phyloP scores from a whole-genome alignment of 768 basidiomycete genomes.

The Ramaria sp. region DNA sequence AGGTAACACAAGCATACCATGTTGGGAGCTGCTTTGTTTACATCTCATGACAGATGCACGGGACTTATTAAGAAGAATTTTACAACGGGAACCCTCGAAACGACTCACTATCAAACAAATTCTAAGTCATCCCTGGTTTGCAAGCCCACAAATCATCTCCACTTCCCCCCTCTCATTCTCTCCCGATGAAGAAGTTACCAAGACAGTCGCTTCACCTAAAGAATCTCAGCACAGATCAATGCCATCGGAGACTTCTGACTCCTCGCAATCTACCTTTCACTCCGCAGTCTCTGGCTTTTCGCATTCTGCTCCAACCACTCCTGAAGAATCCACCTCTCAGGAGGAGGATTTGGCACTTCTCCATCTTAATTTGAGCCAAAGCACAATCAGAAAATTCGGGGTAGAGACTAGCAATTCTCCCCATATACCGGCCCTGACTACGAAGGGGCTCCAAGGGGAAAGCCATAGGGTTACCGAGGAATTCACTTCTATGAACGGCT shows the following conservation, averaged over 20 bases:
- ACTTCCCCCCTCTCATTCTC: not conserved
- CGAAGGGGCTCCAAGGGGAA: not conserved
- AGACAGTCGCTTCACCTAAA: constrained; percentile 2
- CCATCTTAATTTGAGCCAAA: constrained; percentile 9
- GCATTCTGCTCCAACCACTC: constrained; percentile 19
- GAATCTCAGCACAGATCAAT: not conserved
- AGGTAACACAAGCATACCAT: constrained; percentile 34
- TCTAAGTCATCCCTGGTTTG: constrained; percentile 82
- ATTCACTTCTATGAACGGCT: not conserved
- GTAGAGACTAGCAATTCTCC: not conserved
- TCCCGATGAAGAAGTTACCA: not conserved
- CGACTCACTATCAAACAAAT: constrained; percentile 79
- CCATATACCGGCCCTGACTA: not conserved
- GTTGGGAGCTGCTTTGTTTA: not conserved
- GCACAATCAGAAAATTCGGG: constrained; percentile 1
- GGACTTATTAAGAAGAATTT: constrained; percentile 65
- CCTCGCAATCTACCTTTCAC: constrained; percentile 12
- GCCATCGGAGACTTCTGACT: constrained; percentile 12
- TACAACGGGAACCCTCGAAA: constrained; percentile 64
- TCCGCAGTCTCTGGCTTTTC: constrained; percentile 13
- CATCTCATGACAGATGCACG: constrained; percentile 54
- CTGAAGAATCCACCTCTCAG: constrained; percentile 18
- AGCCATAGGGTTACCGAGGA: not conserved
- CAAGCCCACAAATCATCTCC: constrained; percentile 16
- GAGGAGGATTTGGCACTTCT: constrained; percentile 11